Conservation (phyloP, 495 filamentous ascomycete genomes). For the Hapsidospora chrysogenum region DNA sequence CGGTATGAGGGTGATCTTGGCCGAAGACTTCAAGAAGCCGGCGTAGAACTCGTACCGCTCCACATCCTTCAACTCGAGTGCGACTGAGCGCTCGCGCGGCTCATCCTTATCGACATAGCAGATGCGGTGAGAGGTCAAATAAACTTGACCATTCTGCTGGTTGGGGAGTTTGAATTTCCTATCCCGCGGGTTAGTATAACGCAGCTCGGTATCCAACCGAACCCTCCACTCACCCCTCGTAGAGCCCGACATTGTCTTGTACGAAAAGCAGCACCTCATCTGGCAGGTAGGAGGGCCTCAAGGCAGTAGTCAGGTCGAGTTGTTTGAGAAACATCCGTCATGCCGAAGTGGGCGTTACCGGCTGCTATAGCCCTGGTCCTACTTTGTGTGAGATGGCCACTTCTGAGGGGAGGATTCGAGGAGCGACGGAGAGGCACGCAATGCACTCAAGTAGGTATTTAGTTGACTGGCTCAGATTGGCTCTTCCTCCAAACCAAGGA, state of each 20-base stretch:
- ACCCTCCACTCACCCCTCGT: conserved; percentile 64
- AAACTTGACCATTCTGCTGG: conserved; percentile 88
- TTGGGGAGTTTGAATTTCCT: conserved; percentile 94
- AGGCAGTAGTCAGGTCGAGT: conserved; percentile 85
- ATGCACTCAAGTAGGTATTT: too few species aligned
- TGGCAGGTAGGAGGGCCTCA: conserved; percentile 75
- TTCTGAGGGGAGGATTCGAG: too few species aligned
- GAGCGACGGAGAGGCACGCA: too few species aligned
- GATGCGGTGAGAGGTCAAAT: conserved; percentile 83
- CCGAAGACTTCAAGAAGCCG: conserved; percentile 87
- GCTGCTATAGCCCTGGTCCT: too few species aligned
- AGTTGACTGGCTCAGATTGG: too few species aligned
- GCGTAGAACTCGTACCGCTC: conserved; percentile 87
- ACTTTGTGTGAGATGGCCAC: too few species aligned
- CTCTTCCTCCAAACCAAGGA: too few species aligned
- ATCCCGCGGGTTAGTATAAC: conserved; percentile 2
- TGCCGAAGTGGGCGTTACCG: conserved; percentile 10
- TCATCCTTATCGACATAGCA: conserved; percentile 90
- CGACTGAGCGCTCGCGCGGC: conserved; percentile 69
- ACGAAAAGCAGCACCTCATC: conserved; percentile 89
- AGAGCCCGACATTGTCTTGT: conserved; percentile 90
- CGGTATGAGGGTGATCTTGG: conserved; percentile 79
- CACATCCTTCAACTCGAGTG: conserved; percentile 77
- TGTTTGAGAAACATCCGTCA: conserved; percentile 90
- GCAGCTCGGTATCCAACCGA: too few species aligned